Evolutionary conservation across 1,139 yeast species (phyloP).

Genomic region (Martiniozyma asiatica): DNA sequence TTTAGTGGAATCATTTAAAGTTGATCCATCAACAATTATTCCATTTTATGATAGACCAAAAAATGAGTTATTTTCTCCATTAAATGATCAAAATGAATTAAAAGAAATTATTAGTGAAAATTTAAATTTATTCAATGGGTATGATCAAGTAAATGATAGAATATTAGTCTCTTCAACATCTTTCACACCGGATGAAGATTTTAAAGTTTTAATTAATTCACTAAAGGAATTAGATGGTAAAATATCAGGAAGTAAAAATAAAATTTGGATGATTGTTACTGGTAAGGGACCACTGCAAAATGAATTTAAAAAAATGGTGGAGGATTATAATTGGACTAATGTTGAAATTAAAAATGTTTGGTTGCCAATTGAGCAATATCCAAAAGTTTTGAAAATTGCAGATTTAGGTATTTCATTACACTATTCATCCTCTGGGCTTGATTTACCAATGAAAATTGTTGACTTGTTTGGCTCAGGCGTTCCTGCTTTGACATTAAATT

Average conservation of each 20-base stretch:
- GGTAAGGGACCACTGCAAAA: constrained; percentile 85
- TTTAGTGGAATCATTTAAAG: constrained; percentile 42
- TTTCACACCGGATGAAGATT: constrained; percentile 92
- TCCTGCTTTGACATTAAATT: constrained; percentile 73
- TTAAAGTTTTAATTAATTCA: constrained; percentile 57
- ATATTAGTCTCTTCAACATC: constrained; percentile 79
- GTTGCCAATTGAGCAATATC: constrained; percentile 75
- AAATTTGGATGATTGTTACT: constrained; percentile 60
- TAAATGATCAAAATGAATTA: constrained; percentile 16
- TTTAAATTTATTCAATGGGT: constrained; percentile 26
- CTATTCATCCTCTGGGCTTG: constrained; percentile 84
- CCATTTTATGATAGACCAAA: constrained; percentile 69
- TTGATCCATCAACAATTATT: constrained; percentile 27
- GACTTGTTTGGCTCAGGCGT: constrained; percentile 95
- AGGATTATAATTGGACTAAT: constrained; percentile 27
- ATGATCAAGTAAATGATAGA: constrained; percentile 33
- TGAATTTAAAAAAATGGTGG: constrained; percentile 36
- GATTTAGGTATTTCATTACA: constrained; percentile 88
- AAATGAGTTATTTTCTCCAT: constrained; percentile 55
- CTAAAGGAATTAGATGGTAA: constrained; percentile 44
- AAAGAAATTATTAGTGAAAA: constrained; percentile 15
- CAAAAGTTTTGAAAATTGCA: constrained; percentile 59
- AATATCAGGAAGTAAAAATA: constrained; percentile 17
- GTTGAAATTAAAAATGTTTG: constrained; percentile 57
- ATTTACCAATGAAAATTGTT: constrained; percentile 92